Conservation (phyloP, 106 monocot species). For the Triglochin maritima region DNA sequence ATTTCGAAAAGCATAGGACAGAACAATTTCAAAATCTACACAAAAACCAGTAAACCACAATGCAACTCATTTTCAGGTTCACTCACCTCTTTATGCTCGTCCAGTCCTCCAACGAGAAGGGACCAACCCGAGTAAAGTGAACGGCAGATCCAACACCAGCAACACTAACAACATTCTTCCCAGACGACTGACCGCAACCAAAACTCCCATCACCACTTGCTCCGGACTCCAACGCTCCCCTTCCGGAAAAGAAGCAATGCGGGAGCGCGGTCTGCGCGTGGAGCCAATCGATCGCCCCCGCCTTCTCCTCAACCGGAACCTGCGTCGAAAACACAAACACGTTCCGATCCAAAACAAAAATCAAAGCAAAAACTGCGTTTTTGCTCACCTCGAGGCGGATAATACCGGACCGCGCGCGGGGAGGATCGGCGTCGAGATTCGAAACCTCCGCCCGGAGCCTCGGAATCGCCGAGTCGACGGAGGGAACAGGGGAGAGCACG, state of each 20-base stretch:
- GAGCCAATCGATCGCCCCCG: conserved; percentile 65
- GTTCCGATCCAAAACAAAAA: neutral
- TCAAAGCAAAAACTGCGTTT: neutral
- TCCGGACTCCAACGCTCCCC: conserved; percentile 7
- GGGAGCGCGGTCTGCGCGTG: conserved; percentile 45
- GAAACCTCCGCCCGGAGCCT: conserved; percentile 32
- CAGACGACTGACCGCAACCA: neutral
- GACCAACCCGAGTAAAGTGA: conserved; percentile 47
- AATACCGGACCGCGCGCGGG: conserved; percentile 55
- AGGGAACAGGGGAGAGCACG: conserved; percentile 29
- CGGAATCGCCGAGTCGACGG: conserved; percentile 24
- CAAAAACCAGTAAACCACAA: neutral
- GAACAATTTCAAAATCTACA: neutral
- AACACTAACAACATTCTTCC: conserved; percentile 28
- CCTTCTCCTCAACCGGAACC: conserved; percentile 62
- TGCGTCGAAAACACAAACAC: conserved; percentile 3
- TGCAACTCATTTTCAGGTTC: neutral
- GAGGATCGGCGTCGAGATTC: conserved; percentile 34
- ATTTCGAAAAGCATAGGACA: neutral
- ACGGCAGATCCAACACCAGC: conserved; percentile 88
- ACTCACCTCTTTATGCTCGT: conserved; percentile 65
- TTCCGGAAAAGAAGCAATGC: conserved; percentile 61
- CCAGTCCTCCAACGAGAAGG: conserved; percentile 69
- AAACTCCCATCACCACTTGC: neutral
- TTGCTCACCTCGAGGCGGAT: conserved; percentile 59